phyloP scores from a whole-genome alignment of 2,329 filamentous ascomycete species.

The Aspergillus bombycis region DNA sequence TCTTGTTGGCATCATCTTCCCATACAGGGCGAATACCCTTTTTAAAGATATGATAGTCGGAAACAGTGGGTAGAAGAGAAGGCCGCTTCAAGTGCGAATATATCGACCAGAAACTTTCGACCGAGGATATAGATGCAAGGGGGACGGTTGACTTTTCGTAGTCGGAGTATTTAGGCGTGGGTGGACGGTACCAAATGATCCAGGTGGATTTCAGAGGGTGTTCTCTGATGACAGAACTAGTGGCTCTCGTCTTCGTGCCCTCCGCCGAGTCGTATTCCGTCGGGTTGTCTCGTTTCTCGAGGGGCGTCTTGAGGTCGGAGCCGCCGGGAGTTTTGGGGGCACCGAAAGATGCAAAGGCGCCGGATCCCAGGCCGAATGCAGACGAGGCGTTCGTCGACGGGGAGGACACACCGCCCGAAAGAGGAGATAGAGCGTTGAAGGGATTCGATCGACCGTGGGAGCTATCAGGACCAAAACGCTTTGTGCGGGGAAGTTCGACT shows the following conservation, averaged over 20 bases:
- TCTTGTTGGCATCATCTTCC: conserved; percentile 97
- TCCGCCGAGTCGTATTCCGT: conserved; percentile 37
- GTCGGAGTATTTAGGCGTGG: conserved; percentile 95
- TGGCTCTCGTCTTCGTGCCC: conserved; percentile 42
- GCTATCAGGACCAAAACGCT: conserved; percentile 73
- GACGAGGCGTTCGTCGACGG: conserved; percentile 78
- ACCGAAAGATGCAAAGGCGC: conserved; percentile 96
- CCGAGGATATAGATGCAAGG: conserved; percentile 78
- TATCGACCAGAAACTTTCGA: conserved; percentile 87
- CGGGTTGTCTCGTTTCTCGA: conserved; percentile 66
- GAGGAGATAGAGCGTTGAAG: conserved; percentile 74
- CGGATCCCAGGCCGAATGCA: conserved; percentile 90
- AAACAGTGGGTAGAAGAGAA: conserved; percentile 84
- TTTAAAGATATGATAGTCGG: conserved; percentile 98
- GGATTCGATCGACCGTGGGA: conserved; percentile 77
- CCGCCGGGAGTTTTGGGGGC: conserved; percentile 84
- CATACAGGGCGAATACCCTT: conserved; percentile 95
- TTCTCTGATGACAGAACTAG: conserved; percentile 40
- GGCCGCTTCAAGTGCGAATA: conserved; percentile 90
- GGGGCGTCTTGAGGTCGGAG: conserved; percentile 71
- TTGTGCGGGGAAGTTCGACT: conserved; percentile 66
- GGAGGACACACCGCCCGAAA: conserved; percentile 70
- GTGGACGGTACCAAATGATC: conserved; percentile 97
- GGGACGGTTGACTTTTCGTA: conserved; percentile 96
- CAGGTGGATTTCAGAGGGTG: conserved; percentile 81